Conservation (phyloP, 495 filamentous ascomycete genomes). For the Neurospora sp. region DNA sequence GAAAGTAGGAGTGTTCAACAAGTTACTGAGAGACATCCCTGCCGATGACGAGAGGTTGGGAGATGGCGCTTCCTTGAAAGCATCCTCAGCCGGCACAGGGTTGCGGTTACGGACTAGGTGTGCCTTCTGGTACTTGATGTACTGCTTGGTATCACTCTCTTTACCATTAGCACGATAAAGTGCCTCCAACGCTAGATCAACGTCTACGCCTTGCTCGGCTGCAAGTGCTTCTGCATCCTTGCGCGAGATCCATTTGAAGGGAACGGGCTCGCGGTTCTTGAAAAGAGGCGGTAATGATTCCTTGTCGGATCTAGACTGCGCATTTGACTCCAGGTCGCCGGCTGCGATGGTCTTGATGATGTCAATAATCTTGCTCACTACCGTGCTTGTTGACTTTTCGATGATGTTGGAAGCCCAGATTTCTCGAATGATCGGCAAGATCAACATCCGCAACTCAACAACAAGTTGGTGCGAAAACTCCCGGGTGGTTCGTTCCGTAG, state of each 20-base stretch:
- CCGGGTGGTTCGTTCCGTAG: conserved; percentile 42
- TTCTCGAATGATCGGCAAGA: conserved; percentile 66
- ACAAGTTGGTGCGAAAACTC: conserved; percentile 70
- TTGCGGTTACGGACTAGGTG: conserved; percentile 39
- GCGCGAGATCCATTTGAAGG: conserved; percentile 26
- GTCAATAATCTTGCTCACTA: conserved; percentile 71
- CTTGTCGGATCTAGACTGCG: conserved; percentile 42
- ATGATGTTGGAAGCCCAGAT: conserved; percentile 79
- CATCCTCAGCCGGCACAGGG: conserved; percentile 56
- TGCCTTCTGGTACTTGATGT: conserved; percentile 51
- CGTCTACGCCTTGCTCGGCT: conserved; percentile 38
- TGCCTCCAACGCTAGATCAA: conserved; percentile 62
- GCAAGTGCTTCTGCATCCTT: conserved; percentile 19
- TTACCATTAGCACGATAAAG: conserved; percentile 72
- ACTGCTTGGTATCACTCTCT: conserved; percentile 51
- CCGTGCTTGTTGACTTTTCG: conserved; percentile 63
- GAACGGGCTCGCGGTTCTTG: conserved; percentile 12
- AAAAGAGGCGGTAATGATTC: conserved; percentile 11
- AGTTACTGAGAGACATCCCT: conserved; percentile 3
- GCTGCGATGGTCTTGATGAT: conserved; percentile 73
- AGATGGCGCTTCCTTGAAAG: conserved; percentile 10
- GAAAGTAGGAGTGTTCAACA: background rate
- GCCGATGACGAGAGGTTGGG: conserved; percentile 5
- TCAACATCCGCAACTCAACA: conserved; percentile 74
- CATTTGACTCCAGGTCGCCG: conserved; percentile 62